phyloP scores from a whole-genome alignment of 2,329 filamentous ascomycete genomes.

The Onygenales sp. region DNA sequence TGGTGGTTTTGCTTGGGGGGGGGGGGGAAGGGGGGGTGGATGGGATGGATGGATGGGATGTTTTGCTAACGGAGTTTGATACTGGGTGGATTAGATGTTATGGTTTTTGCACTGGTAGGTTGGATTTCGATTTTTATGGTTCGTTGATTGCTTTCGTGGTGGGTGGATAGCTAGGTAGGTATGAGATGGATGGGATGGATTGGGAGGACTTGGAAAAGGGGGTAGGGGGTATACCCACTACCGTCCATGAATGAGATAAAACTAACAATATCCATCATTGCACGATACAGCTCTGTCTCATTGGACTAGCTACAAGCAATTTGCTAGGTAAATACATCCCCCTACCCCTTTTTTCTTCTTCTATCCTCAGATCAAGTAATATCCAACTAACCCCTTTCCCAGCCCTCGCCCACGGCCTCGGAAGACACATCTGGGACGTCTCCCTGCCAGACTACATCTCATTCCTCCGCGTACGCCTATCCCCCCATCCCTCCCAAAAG shows the following conservation, averaged over 20 bases:
- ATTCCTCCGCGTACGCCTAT: conserved; percentile 15
- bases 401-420: conserved; percentile 19
- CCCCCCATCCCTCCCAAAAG: background rate
- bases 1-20: background rate
- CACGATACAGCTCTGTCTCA: conserved; percentile 15
- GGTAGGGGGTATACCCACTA: background rate
- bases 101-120: conserved; percentile 2
- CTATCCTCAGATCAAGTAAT: background rate
- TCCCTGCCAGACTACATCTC: conserved; percentile 10
- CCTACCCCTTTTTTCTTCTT: background rate
- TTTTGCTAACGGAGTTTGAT: no score
- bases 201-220: background rate
- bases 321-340: conserved; percentile 14
- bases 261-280: background rate
- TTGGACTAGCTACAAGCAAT: conserved; percentile 13
- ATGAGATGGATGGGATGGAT: background rate
- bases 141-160: background rate
- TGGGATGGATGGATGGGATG: no score
- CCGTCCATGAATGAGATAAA: background rate
- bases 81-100: background rate
- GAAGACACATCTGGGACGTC: conserved; percentile 22
- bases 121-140: background rate
- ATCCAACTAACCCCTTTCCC: conserved; percentile 8
- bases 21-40: no score
- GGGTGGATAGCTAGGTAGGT: background rate